Conservation (phyloP, 2,329 filamentous ascomycete genomes). For the Penicillium brasilianum region DNA sequence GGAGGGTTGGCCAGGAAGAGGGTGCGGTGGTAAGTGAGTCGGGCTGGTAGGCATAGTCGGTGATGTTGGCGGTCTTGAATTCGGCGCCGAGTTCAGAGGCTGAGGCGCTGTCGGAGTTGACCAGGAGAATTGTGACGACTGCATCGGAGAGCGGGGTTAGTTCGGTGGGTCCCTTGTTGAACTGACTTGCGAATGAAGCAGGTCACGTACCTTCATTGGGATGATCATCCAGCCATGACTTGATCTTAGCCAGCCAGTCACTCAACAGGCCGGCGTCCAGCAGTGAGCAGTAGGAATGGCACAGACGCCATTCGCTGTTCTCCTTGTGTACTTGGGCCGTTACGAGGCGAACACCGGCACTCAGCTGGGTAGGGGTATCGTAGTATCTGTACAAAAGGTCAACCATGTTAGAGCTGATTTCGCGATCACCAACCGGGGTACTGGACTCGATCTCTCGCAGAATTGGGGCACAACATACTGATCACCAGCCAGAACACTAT, state of each 20-base stretch:
- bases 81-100: constrained; percentile 60
- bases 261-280: constrained; percentile 71
- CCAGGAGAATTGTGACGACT: constrained; percentile 74
- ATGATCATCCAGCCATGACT: constrained; percentile 71
- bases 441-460: no score
- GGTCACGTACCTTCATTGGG: constrained; percentile 61
- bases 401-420: not conserved
- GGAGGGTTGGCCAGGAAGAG: constrained; percentile 71
- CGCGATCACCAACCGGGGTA: not conserved
- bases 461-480: constrained; percentile 56
- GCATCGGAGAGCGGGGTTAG: constrained; percentile 9
- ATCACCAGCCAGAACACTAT: constrained; percentile 70
- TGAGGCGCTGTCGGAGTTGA: constrained; percentile 68
- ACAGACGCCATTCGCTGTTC: constrained; percentile 66
- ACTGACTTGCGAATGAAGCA: no score
- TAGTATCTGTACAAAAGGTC: constrained; percentile 48
- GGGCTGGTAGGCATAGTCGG: constrained; percentile 65
- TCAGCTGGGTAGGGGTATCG: constrained; percentile 72
- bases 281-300: constrained; percentile 70
- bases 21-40: constrained; percentile 50
- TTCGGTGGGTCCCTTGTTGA: not conserved
- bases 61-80: constrained; percentile 65
- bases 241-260: constrained; percentile 68
- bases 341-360: constrained; percentile 72
- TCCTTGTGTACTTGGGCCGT: constrained; percentile 72